phyloP scores from a whole-genome alignment of 2,329 filamentous ascomycete species.

The Fusarium neocosmosporiellum region DNA sequence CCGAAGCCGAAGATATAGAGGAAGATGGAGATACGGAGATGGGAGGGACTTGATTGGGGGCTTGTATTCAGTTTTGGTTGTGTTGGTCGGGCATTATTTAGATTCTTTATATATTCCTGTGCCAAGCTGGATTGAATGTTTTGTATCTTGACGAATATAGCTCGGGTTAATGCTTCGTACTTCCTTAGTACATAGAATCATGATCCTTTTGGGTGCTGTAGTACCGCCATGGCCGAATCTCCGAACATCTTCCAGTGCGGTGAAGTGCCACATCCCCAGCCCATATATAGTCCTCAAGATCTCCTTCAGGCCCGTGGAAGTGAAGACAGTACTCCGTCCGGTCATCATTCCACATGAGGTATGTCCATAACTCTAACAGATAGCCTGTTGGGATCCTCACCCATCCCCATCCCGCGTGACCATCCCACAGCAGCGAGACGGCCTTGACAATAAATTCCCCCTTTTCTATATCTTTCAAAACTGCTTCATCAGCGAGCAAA shows the following conservation, averaged over 20 bases:
- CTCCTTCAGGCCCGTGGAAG: constrained; percentile 5
- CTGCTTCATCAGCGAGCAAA: background rate
- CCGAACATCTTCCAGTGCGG: background rate
- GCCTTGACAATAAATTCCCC: background rate
- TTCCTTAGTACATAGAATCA: background rate
- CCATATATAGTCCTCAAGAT: constrained; percentile 9
- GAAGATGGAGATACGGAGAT: background rate
- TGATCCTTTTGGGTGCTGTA: background rate
- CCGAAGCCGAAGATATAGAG: background rate
- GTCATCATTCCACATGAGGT: background rate
- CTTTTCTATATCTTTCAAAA: background rate
- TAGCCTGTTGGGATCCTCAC: constrained; percentile 25
- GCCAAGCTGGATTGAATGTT: background rate
- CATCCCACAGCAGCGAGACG: background rate
- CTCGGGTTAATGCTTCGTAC: background rate
- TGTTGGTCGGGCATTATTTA: background rate
- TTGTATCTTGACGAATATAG: background rate
- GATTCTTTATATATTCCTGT: background rate
- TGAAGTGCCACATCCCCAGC: background rate
- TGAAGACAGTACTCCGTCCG: background rate
- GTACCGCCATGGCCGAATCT: background rate
- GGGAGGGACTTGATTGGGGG: background rate
- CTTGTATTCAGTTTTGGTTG: background rate
- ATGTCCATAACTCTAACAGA: constrained; percentile 14
- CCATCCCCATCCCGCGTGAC: background rate